Percentiles rank a stretch among this genome's conserved stretches.
Conservation (phyloP, 2,329 filamentous ascomycete genomes). For the Beauveria scarabaeidicola region DNA sequence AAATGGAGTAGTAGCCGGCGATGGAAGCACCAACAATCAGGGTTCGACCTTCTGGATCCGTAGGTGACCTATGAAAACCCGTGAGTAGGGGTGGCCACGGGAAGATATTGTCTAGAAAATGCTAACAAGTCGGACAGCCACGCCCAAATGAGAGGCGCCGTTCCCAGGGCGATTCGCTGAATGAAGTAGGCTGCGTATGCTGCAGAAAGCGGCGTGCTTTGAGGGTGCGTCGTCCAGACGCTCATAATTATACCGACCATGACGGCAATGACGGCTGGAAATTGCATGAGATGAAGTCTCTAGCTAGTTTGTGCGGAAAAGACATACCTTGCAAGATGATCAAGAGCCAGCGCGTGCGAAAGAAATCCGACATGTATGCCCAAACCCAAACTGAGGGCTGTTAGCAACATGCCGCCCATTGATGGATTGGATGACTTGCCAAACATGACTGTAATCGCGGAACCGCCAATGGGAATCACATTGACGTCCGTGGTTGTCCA, state of each 20-base stretch:
- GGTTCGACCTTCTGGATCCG: constrained; percentile 8
- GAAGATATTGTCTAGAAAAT: no score
- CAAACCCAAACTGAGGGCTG: constrained; percentile 38
- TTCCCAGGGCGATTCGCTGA: constrained; percentile 37
- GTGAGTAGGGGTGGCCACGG: not conserved
- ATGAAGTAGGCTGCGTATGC: constrained; percentile 46
- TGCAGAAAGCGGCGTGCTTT: constrained; percentile 31
- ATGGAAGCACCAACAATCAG: constrained; percentile 41
- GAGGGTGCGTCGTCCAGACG: constrained; percentile 40
- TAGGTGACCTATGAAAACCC: not conserved
- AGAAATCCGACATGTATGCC: constrained; percentile 41
- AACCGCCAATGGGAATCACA: constrained; percentile 37
- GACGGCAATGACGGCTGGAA: constrained; percentile 32
- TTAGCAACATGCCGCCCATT: not conserved
- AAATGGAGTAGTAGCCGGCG: constrained; percentile 40
- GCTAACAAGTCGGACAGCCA: constrained; percentile 40
- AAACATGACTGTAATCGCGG: constrained; percentile 33
- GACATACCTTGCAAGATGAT: constrained; percentile 36
- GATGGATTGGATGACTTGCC: constrained; percentile 7
- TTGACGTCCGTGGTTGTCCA: constrained; percentile 37
- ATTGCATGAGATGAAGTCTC: not conserved
- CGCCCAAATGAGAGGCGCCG: constrained; percentile 42
- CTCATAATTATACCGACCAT: constrained; percentile 43
- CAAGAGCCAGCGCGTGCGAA: constrained; percentile 41
- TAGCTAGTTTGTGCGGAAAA: not conserved